phyloP scores from a whole-genome alignment of 2,329 filamentous ascomycete genomes.

The Pseudocercospora musae region DNA sequence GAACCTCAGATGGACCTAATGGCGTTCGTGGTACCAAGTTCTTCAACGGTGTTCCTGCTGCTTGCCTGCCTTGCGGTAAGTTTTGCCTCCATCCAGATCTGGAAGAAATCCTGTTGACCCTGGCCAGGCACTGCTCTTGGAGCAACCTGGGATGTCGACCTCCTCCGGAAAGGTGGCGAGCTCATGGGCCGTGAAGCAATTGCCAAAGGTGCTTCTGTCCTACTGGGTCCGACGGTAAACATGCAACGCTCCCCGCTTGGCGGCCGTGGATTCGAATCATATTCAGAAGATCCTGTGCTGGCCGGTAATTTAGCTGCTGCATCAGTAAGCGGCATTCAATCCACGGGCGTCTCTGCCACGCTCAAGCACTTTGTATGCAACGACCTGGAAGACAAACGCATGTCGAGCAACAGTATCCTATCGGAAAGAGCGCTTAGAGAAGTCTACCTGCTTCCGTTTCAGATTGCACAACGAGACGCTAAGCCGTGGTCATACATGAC shows the following conservation, averaged over 20 bases:
- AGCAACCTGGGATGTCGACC: conserved; percentile 71
- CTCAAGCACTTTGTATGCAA: conserved; percentile 78
- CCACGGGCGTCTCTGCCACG: conserved; percentile 69
- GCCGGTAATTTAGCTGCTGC: conserved; percentile 68
- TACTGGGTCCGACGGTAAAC: conserved; percentile 75
- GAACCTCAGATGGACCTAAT: conserved; percentile 67
- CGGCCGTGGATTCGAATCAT: conserved; percentile 84
- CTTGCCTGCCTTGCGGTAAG: conserved; percentile 70
- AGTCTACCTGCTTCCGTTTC: conserved; percentile 71
- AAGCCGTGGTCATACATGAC: conserved; percentile 69
- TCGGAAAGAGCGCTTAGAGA: conserved; percentile 65
- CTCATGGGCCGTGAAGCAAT: conserved; percentile 69
- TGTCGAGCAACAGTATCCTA: conserved; percentile 62
- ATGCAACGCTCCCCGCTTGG: conserved; percentile 78
- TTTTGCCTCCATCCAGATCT: neutral
- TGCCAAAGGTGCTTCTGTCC: conserved; percentile 69
- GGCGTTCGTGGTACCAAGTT: conserved; percentile 66
- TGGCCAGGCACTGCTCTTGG: conserved; percentile 61
- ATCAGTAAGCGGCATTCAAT: conserved; percentile 63
- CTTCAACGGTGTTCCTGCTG: conserved; percentile 63
- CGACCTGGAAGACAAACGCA: conserved; percentile 66
- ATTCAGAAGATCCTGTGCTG: conserved; percentile 76
- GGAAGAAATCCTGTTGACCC: neutral
- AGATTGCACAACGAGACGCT: conserved; percentile 69
- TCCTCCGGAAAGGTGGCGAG: conserved; percentile 66